Conservation (phyloP, 2,329 filamentous ascomycete genomes). For the Hypoxylon sp. region DNA sequence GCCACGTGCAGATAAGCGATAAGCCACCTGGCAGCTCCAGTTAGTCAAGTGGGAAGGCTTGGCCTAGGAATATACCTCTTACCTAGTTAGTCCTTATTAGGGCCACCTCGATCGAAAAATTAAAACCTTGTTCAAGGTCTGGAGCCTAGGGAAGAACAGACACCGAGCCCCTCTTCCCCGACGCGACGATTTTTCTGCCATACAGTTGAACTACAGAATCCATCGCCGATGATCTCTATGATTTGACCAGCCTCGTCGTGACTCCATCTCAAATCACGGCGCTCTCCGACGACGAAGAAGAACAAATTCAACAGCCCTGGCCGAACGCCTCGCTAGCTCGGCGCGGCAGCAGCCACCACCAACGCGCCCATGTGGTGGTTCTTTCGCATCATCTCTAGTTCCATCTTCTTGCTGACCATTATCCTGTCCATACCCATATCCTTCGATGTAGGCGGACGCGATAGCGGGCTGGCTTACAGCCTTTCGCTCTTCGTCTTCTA, state of each 20-base stretch:
- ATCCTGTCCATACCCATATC: conserved; percentile 96
- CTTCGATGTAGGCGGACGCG: conserved; percentile 96
- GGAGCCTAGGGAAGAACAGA: conserved; percentile 29
- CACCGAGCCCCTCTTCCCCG: conserved; percentile 36
- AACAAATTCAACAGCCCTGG: conserved; percentile 46
- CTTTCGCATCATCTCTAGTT: conserved; percentile 83
- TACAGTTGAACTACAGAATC: conserved; percentile 18
- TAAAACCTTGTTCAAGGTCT: conserved; percentile 26
- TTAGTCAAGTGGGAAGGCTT: conserved; percentile 28
- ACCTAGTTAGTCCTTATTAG: conserved; percentile 32
- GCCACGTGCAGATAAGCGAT: conserved; percentile 47
- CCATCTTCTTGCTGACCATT: conserved; percentile 90
- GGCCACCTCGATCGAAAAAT: conserved; percentile 43
- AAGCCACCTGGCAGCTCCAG: conserved; percentile 49
- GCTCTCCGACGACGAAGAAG: conserved; percentile 4
- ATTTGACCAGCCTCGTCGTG: conserved; percentile 22
- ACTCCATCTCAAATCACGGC: conserved; percentile 26
- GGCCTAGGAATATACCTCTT: conserved; percentile 32
- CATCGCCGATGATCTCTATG: conserved; percentile 22
- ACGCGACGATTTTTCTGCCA: conserved; percentile 39
- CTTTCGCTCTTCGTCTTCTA: conserved; percentile 91
- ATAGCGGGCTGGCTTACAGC: conserved; percentile 94
- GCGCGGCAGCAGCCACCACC: conserved; percentile 57
- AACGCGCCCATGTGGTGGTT: conserved; percentile 82
- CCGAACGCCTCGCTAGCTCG: conserved; percentile 53